These are phyloP conservation scores for Sporisorium scitamineum DNA, from an alignment of 1,284 basidiomycete species.

Conservation along the genomic window DNA sequence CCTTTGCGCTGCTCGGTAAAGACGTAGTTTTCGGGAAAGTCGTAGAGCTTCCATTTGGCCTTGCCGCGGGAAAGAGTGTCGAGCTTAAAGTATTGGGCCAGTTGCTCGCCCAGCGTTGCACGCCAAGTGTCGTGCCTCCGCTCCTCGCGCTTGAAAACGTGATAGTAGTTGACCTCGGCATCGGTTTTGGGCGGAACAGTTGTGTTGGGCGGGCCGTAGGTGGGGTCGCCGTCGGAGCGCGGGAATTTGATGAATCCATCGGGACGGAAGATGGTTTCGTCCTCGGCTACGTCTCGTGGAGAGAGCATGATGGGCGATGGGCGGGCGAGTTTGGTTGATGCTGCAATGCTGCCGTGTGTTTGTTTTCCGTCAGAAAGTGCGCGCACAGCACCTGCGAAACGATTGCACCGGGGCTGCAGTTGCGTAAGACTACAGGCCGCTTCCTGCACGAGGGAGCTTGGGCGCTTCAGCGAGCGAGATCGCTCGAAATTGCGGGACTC, in stretches of 20 bases:
- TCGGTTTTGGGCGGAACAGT: conserved; percentile 38
- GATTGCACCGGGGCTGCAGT: not conserved
- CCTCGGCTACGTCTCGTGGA: conserved; percentile 32
- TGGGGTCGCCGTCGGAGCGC: conserved; percentile 53
- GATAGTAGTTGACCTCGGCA: conserved; percentile 52
- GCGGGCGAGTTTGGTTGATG: not conserved
- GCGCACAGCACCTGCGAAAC: not conserved
- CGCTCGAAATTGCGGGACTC: not conserved
- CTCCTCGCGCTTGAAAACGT: conserved; percentile 46
- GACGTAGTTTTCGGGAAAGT: conserved; percentile 50
- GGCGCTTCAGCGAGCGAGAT: not conserved
- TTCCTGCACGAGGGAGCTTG: not conserved
- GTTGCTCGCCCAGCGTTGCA: conserved; percentile 31
- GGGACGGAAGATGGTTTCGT: conserved; percentile 51
- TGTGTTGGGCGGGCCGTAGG: conserved; percentile 46
- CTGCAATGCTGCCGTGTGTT: not conserved
- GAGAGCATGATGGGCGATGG: conserved; percentile 19
- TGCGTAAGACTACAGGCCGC: not conserved
- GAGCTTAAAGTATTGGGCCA: conserved; percentile 40
- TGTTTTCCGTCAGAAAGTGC: not conserved
- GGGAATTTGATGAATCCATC: conserved; percentile 54
- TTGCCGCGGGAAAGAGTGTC: conserved; percentile 27
- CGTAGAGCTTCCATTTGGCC: conserved; percentile 48
- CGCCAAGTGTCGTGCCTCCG: conserved; percentile 36
- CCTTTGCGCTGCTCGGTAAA: conserved; percentile 62